Base-by-base conservation (phyloP, 31 red algal genomes). In the Endocladia muricata region DNA sequence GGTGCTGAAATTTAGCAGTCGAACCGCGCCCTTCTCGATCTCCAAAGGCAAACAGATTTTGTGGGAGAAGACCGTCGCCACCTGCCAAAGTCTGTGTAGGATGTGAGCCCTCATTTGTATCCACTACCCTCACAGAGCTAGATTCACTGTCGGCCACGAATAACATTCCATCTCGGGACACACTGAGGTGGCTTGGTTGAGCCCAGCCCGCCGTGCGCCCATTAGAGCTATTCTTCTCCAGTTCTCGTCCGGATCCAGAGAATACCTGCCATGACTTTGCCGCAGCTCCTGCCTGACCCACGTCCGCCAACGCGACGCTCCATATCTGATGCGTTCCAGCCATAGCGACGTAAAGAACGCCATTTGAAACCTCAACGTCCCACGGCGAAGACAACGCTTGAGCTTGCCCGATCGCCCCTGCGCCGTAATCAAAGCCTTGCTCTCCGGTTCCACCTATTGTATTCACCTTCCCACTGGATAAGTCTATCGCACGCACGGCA, bases 241-340 rank as follows among this genome's bases (percentile, higher is more conserved):
- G 68, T 58, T 91, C 88, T 32, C 83, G 59, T 11, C 94, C 94
- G 37, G 78, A 77, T n/a, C 94, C 94, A 5, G 81, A 88, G 70
- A 83, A 97, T 5, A 89, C 84, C 4, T 60, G n/a, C 84, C 84
- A 89, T 7, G 83, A 35, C 23, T 57, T 34, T 40, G 76, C 2
- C 0, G 44, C 43, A 29, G 63, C 23, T 1, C 72, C 19, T 1
- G 44, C 52, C 0, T 39, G 26, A 21, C 30, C 59, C n/a, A 4
- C 21, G 37, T 5, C 44, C 8, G 70, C 72, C 7, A 84, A 55
- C 15, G 48, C 54, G 19, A 90, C 47, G 39, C 89, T 81, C 94
- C 94, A 97, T 3, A 97, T 77, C 65, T 97, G 94, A 59, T 97
- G 88, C 1, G 88, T 89, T 32, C 94, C 94, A 25, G 94, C 88